Evolutionary conservation across 768 basidiomycete species (phyloP).

Genomic region (Paxillus rubicundulus): DNA sequence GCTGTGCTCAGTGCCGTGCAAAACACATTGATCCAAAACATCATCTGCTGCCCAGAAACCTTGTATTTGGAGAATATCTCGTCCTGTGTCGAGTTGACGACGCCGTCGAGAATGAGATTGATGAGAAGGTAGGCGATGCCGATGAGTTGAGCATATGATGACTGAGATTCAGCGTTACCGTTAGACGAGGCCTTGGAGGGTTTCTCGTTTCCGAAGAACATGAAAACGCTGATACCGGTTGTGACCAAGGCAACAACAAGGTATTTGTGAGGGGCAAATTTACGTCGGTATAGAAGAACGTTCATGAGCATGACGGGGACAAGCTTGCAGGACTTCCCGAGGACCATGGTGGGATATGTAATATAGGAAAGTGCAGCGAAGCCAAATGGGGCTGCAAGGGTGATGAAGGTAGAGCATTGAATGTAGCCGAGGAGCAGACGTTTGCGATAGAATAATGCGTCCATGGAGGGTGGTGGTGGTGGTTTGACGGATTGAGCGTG

Average conservation of each 20-base stretch:
- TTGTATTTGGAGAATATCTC: conserved; percentile 84
- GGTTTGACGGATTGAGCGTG: conserved; percentile 19
- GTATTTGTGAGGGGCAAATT: conserved; percentile 93
- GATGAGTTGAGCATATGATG: conserved; percentile 58
- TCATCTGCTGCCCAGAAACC: conserved; percentile 93
- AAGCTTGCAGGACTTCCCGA: conserved; percentile 98
- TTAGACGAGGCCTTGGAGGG: conserved; percentile 37
- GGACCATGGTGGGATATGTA: conserved; percentile 97
- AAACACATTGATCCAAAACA: conserved; percentile 96
- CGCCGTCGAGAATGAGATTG: conserved; percentile 90
- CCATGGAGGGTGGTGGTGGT: conserved; percentile 29
- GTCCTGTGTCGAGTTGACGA: conserved; percentile 95
- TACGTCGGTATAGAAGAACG: conserved; percentile 88
- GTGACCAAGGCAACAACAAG: conserved; percentile 93
- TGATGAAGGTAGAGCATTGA: conserved; percentile 85
- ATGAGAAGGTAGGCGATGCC: conserved; percentile 75
- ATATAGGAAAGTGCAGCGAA: conserved; percentile 95
- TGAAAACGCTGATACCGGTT: conserved; percentile 87
- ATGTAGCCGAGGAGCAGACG: conserved; percentile 71
- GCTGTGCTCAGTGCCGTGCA: conserved; percentile 70
- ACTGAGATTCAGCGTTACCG: conserved; percentile 27
- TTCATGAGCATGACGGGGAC: conserved; percentile 99
- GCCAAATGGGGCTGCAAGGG: conserved; percentile 90
- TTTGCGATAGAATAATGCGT: conserved; percentile 35
- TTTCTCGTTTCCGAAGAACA: conserved; percentile 74